These are phyloP conservation scores for Lonicera japonica DNA, from an alignment of 129 eudicot genomes.

Conservation along the genomic window DNA sequence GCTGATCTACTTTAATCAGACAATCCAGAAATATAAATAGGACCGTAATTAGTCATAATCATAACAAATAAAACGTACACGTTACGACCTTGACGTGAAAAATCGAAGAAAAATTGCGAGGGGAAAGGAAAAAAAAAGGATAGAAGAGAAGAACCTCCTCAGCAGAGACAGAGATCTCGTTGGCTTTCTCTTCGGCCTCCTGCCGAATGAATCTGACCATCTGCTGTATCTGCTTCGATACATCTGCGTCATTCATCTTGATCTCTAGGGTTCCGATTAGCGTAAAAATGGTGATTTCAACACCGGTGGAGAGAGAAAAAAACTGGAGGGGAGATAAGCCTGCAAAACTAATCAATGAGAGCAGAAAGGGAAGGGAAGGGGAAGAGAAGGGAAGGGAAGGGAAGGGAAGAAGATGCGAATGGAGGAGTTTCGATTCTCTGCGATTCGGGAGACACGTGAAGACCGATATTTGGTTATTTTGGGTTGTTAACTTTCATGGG, in stretches of 20 bases:
- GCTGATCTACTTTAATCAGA: too few species aligned
- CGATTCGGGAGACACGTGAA: neutral
- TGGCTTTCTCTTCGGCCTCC: constrained; percentile 70
- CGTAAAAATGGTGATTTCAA: neutral
- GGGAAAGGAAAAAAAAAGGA: neutral
- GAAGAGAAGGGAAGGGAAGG: too few species aligned
- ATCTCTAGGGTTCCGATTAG: neutral
- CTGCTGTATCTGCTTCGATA: constrained; percentile 63
- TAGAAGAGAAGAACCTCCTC: constrained; percentile 35
- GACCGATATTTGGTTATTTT: neutral
- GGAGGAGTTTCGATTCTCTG: too few species aligned
- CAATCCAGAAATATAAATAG: too few species aligned
- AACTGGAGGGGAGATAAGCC: neutral
- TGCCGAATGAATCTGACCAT: constrained; percentile 69
- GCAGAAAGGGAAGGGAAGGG: too few species aligned
- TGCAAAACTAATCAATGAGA: neutral
- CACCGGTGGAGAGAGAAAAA: neutral
- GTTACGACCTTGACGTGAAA: too few species aligned
- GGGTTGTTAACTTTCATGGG: neutral
- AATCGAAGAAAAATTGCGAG: too few species aligned
- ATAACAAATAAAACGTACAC: too few species aligned
- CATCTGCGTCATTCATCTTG: constrained; percentile 61
- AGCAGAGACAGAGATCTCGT: constrained; percentile 66
- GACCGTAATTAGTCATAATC: too few species aligned
- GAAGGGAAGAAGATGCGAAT: too few species aligned